phyloP scores from a whole-genome alignment of 73 alveolate genomes.

The Paraurostyla sp. region DNA sequence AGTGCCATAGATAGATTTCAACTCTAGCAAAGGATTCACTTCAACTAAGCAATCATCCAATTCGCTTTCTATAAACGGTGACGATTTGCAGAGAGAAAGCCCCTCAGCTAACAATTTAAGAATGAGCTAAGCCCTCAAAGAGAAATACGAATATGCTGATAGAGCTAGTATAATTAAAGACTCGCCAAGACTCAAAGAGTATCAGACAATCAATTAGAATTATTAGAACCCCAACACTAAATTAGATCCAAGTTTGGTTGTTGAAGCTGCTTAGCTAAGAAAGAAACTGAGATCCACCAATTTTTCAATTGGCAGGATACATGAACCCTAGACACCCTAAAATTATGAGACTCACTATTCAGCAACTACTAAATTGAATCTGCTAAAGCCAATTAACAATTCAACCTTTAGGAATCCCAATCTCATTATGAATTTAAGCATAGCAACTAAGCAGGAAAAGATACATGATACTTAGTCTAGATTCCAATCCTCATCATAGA shows the following conservation, averaged over 20 bases:
- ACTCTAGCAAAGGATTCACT: not conserved
- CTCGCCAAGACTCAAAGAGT: too few relatives aligned
- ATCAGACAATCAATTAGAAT: not conserved
- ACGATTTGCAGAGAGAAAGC: not conserved
- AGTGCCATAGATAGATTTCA: not conserved
- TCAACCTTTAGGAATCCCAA: not conserved
- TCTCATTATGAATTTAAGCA: not conserved
- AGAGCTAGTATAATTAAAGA: too few relatives aligned
- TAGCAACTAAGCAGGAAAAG: too few relatives aligned
- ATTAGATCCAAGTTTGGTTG: not conserved
- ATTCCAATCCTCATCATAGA: too few relatives aligned
- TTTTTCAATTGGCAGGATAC: constrained; percentile 8
- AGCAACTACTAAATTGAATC: too few relatives aligned
- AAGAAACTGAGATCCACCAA: constrained; percentile 14
- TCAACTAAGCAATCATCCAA: too few relatives aligned
- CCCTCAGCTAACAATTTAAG: not conserved
- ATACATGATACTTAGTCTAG: too few relatives aligned
- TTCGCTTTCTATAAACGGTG: not conserved
- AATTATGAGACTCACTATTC: not conserved
- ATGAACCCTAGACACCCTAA: constrained; percentile 20
- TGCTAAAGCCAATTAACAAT: not conserved
- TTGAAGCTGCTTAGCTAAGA: constrained; percentile 25
- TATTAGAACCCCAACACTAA: not conserved
- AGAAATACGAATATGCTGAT: too few relatives aligned
- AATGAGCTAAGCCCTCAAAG: too few relatives aligned